phyloP scores from a whole-genome alignment of 2,329 filamentous ascomycete species.

The Botrytis paeoniae region DNA sequence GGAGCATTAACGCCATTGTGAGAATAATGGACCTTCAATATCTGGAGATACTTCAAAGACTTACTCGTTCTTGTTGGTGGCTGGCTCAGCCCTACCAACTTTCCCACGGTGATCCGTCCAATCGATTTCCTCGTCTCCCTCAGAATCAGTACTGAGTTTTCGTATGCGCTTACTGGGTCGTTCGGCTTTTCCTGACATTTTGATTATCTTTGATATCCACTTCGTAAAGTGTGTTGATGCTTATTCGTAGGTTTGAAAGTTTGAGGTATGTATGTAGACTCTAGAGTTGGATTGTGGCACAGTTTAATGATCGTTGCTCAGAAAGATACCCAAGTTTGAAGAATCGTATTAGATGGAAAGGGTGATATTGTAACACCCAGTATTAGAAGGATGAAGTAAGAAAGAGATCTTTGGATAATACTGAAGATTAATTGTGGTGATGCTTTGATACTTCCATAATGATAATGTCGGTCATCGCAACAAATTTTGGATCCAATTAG shows the following conservation, averaged over 20 bases:
- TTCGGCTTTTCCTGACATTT: conserved; percentile 31
- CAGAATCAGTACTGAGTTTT: conserved; percentile 36
- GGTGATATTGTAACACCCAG: background rate
- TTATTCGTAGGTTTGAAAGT: background rate
- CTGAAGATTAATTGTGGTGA: background rate
- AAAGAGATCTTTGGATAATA: background rate
- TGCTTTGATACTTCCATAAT: conserved; percentile 9
- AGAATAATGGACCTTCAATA: conserved; percentile 13
- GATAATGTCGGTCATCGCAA: background rate
- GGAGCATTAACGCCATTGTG: background rate
- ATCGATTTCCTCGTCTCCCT: conserved; percentile 29
- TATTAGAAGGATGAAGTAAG: background rate
- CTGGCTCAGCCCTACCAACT: conserved; percentile 28
- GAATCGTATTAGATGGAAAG: background rate
- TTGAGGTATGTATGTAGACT: conserved; percentile 10
- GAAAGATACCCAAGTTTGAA: background rate
- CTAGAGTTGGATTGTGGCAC: conserved; percentile 11
- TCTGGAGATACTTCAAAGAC: conserved; percentile 19
- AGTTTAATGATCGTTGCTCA: background rate
- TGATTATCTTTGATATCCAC: conserved; percentile 11
- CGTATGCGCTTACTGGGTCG: conserved; percentile 33
- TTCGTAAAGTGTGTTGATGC: conserved; percentile 3
- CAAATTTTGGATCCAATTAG: background rate
- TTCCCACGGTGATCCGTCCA: conserved; percentile 26
- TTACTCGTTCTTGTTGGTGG: conserved; percentile 28